Base-by-base conservation (phyloP, 257 asterid species). In the Solanum medicagineum region DNA sequence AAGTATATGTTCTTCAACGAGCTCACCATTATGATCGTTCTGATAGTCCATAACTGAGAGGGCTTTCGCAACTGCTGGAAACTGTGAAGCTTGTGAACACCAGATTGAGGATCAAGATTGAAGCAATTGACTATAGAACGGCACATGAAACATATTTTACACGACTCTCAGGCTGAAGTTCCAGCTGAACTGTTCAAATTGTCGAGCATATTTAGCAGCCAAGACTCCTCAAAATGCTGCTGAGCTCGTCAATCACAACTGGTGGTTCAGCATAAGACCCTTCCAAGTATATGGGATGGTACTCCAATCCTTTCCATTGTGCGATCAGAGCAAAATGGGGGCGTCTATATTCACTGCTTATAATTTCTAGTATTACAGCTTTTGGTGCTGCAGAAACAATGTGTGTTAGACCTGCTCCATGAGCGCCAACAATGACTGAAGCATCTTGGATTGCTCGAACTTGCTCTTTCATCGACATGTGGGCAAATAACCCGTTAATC, bases 351-450 rank as follows among this genome's bases (percentile, higher is more conserved):
- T 92, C 94, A 6, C 94, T 92, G 86, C 97, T 93, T 81, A 97
- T 88, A 49, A 97, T 93, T 93, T 97, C 99, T 19, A 97, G 84
- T 81, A 97, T 90, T 60, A 90, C 91, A 0, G 98, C 88, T n/a
- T 86, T 81, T 2, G 93, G 91, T 13, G 86, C 83, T 15, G 98
- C 98, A 7, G 99, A 93, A 22, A 97, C 93, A 66, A 92, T 92
- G 83, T 97, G 99, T 45, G 99, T 95, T 56, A 97, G 87, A 49
- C 99, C 99, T 2, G 99, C 99, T n/a, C 99, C 99, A 60, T 97
- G 99, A 81, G 99, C 99, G 10, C 99, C 98, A 0, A 94, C 59
- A 32, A 97, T 94, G 49, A 97, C 98, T 0, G 90, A 90, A 54
- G 98, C 98, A 83, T 95, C 98, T 87, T 92, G 96, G 77, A 97